A percentile compares a stretch with the other conserved stretches of the same genome.
phyloP scores from a whole-genome alignment of 2,329 filamentous ascomycete species.

The Magnaporthales sp. region DNA sequence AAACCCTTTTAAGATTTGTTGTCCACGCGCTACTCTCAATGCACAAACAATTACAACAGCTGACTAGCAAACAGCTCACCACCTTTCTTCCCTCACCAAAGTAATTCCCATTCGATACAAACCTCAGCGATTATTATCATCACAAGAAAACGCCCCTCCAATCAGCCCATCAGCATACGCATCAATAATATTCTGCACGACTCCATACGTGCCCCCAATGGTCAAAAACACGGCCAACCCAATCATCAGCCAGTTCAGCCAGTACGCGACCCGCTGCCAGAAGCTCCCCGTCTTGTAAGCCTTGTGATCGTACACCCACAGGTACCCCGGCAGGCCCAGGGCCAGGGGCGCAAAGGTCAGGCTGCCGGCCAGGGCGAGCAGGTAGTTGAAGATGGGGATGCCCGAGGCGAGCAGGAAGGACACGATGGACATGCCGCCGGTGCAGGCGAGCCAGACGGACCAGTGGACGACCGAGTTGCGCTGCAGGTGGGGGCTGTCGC shows the following conservation, averaged over 20 bases:
- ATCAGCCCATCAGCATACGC: constrained; percentile 26
- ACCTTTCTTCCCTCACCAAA: not conserved
- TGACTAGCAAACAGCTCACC: not conserved
- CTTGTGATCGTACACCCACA: constrained; percentile 9
- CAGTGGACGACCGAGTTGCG: constrained; percentile 19
- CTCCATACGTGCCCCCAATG: constrained; percentile 32
- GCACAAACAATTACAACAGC: too few species aligned
- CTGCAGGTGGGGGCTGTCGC: constrained; percentile 20
- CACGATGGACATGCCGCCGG: not conserved
- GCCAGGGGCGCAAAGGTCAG: constrained; percentile 10
- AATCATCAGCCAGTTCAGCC: constrained; percentile 18
- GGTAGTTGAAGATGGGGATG: constrained; percentile 13
- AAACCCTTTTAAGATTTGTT: too few species aligned
- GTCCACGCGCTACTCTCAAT: too few species aligned
- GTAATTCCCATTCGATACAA: not conserved
- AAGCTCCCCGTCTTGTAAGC: not conserved
- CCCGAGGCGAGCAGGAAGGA: constrained; percentile 12
- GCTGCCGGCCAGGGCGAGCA: constrained; percentile 10
- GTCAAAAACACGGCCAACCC: constrained; percentile 26
- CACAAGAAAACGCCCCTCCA: not conserved
- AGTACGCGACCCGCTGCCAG: not conserved
- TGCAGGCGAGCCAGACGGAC: constrained; percentile 20
- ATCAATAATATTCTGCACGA: constrained; percentile 40
- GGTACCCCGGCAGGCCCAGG: constrained; percentile 9
- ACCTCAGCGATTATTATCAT: not conserved